These are phyloP conservation scores for Gnomoniopsis smithogilvyi DNA, from an alignment of 2,329 filamentous ascomycete genomes.

Conservation along the genomic window DNA sequence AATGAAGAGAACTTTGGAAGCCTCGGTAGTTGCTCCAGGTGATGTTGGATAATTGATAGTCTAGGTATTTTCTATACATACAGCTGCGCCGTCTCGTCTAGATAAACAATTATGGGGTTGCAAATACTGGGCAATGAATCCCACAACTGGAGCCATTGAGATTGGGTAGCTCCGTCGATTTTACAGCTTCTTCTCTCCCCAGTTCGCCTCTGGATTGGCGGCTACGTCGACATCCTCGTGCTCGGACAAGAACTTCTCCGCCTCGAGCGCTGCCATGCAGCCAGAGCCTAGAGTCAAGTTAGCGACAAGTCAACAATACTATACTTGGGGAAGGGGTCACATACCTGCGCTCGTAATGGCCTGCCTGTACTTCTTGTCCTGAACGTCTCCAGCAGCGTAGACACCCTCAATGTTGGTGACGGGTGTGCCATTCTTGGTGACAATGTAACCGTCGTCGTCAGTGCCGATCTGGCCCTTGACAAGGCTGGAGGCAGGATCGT, in stretches of 20 bases:
- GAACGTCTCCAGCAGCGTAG: conserved; percentile 95
- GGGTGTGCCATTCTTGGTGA: conserved; percentile 85
- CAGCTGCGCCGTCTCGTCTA: not conserved
- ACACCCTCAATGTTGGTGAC: conserved; percentile 87
- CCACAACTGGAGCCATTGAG: not conserved
- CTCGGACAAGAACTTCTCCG: conserved; percentile 88
- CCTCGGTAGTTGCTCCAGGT: not conserved
- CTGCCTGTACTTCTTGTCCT: conserved; percentile 97
- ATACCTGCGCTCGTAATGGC: conserved; percentile 94
- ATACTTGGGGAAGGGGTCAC: conserved; percentile 30
- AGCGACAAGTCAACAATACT: conserved; percentile 17
- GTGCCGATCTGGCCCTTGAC: conserved; percentile 88
- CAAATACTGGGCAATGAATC: not conserved
- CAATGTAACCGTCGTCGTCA: conserved; percentile 86
- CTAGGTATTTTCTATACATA: not conserved
- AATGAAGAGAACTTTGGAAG: not conserved
- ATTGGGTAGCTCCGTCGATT: not conserved
- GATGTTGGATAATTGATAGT: not conserved
- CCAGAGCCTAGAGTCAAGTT: conserved; percentile 64
- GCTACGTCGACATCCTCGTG: conserved; percentile 36
- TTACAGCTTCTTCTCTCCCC: conserved; percentile 22
- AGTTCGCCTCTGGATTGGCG: conserved; percentile 19
- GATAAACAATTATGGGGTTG: not conserved
- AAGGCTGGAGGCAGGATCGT: conserved; percentile 87
- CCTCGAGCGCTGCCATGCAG: conserved; percentile 92